phyloP scores from a whole-genome alignment of 352 stramenopile species.

The Pythium sp. region DNA sequence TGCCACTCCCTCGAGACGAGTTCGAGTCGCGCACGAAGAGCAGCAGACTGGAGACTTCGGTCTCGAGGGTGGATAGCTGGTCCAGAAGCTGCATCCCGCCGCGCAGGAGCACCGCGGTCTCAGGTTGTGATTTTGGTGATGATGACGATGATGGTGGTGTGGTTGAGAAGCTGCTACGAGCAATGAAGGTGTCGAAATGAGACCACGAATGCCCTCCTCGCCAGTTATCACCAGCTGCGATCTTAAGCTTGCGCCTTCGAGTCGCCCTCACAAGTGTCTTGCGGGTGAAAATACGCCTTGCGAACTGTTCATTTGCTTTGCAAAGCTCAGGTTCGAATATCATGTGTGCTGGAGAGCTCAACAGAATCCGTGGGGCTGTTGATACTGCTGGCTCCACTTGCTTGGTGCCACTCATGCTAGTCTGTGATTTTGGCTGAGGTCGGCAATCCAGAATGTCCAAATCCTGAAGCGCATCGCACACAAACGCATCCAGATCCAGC shows the following conservation, averaged over 20 bases:
- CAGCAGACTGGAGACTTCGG: constrained; percentile 2
- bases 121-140: background rate
- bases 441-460: constrained; percentile 39
- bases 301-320: too few relatives aligned
- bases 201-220: too few relatives aligned
- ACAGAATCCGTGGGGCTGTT: background rate
- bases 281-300: too few relatives aligned
- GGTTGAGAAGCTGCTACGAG: too few relatives aligned
- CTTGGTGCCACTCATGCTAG: too few relatives aligned
- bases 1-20: too few relatives aligned
- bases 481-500: constrained; percentile 17
- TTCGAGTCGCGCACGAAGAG: constrained; percentile 5
- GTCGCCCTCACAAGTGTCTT: too few relatives aligned
- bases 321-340: too few relatives aligned
- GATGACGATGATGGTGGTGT: background rate
- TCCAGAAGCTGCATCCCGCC: constrained; percentile 9
- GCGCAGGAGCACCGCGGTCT: background rate
- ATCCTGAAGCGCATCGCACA: constrained; percentile 23
- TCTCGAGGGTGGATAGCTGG: background rate
- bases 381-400: background rate
- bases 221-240: too few relatives aligned
- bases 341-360: too few relatives aligned
- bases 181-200: too few relatives aligned
- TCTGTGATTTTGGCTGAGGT: background rate
- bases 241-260: too few relatives aligned